phyloP scores from a whole-genome alignment of 1,284 basidiomycete species.

The Malassezia sp. region DNA sequence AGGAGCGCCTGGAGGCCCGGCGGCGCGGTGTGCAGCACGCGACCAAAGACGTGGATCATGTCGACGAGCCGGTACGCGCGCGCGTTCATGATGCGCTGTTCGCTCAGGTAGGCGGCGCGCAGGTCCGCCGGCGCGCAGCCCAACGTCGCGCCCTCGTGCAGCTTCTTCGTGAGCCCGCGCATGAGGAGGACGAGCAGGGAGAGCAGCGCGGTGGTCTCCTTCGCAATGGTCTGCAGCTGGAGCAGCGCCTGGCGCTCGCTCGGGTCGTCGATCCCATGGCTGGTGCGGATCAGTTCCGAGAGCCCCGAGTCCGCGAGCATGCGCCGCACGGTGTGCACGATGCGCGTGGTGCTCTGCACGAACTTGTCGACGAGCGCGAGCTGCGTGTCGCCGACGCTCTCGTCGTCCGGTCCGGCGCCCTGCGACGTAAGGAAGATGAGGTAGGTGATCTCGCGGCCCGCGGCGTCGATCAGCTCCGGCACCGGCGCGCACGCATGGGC shows the following conservation, averaged over 20 bases:
- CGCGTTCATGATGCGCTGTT: not conserved
- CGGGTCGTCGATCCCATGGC: no score
- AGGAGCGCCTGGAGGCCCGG: not conserved
- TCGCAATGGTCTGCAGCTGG: not conserved
- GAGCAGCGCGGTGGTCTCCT: not conserved
- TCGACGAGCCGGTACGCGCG: not conserved
- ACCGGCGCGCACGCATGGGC: no score
- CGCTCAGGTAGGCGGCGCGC: not conserved
- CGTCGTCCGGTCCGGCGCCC: no score
- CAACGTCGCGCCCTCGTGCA: constrained; percentile 40
- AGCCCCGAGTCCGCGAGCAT: not conserved
- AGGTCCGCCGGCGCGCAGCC: no score
- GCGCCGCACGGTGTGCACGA: not conserved
- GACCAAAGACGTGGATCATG: not conserved
- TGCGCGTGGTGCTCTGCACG: not conserved
- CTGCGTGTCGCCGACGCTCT: no score
- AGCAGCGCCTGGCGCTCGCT: not conserved
- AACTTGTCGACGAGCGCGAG: not conserved
- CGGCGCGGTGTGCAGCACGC: not conserved
- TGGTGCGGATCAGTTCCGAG: not conserved
- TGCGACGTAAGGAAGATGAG: no score
- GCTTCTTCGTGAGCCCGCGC: constrained; percentile 4
- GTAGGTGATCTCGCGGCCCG: no score
- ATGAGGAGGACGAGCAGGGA: not conserved
- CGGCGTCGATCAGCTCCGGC: no score